Base-by-base conservation (phyloP, 2,329 filamentous ascomycete genomes). In the Alternaria alternata region DNA sequence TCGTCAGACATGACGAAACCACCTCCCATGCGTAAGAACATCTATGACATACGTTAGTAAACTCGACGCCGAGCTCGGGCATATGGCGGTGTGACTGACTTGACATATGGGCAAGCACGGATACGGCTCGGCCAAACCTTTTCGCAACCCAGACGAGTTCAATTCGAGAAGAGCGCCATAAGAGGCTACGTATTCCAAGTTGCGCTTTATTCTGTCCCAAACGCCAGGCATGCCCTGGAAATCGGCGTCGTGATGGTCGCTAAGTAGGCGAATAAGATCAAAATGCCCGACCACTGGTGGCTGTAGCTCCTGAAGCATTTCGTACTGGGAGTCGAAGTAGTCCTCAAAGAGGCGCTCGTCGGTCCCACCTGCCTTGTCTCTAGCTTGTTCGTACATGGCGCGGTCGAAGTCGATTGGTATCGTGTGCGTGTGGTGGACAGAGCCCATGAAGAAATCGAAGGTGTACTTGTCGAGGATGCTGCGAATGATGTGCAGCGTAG, bases 1-100 rank as follows among this genome's bases (percentile, higher is more conserved):
- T 99, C 95, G 77, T 99, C 95, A 7, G 92, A 97, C 69, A 99
- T 85, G 54, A 93, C 96, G 79, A 98, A 96, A 61, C 86, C 87
- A 24, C 95, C 94, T 24, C 89, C 89, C 70, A 92, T 84, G 7
- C 79, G 80, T 54, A 93, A 74, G 82, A 93, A 96, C 75, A 88
- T 87, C 90, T 91, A 63, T 12, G 48, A 36, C 48, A 54, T 53
- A 64, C 51, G 57, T 76, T 55, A 75, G 66, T 61, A 49, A 46
- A 8, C 38, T 24, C 32, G 59, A 51, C 20, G 51, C 54, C 57
- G 30, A 43, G 55, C 36, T 24, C 55, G 52, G 20, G 44, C 43
- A 42, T n/a, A 52, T 52, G 48, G 71, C 68, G 69, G 70, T 73
- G 71, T 73, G 65, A 80, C 83, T 77, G 69, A 91, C 90, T 85